A percentile compares a stretch with the other conserved stretches of the same genome.
Evolutionary conservation across 192 early-diverging fungal genomes (phyloP).

Genomic region (Helicostylum pulchrum): DNA sequence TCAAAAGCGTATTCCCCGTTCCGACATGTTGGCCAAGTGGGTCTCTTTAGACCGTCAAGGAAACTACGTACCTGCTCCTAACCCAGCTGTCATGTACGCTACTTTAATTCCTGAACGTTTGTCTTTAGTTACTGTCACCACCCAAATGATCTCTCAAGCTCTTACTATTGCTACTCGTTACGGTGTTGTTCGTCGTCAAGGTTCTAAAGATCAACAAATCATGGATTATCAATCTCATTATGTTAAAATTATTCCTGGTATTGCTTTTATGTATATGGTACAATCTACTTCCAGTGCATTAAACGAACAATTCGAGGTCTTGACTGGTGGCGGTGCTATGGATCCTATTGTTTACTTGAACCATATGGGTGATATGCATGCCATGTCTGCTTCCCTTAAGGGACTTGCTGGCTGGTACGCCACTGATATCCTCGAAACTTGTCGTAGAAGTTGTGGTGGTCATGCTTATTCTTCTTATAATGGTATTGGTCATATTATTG

Average conservation of each 20-base stretch:
- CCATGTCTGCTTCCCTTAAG: conserved; percentile 56
- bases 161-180: conserved; percentile 59
- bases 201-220: conserved; percentile 58
- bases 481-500: conserved; percentile 55
- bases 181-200: conserved; percentile 60
- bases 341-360: conserved; percentile 45
- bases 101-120: conserved; percentile 66
- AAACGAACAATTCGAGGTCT: conserved; percentile 25
- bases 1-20: conserved; percentile 50
- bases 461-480: conserved; percentile 69
- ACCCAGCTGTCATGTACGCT: conserved; percentile 56
- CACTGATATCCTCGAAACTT: conserved; percentile 47
- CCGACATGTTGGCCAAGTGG: conserved; percentile 59
- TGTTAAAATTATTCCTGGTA: conserved; percentile 53
- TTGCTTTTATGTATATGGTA: conserved; percentile 48
- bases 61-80: conserved; percentile 47
- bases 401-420: conserved; percentile 48
- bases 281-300: conserved; percentile 5
- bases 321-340: conserved; percentile 44
- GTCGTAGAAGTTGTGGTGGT: conserved; percentile 56
- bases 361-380: conserved; percentile 54
- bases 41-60: conserved; percentile 51
- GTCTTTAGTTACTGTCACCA: conserved; percentile 40
- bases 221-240: conserved; percentile 67
- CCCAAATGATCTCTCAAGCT: conserved; percentile 43